A percentile compares a stretch with the other conserved stretches of the same genome.
Evolutionary conservation across 208 protist species (phyloP).

Genomic region (Leishmania turanica): DNA sequence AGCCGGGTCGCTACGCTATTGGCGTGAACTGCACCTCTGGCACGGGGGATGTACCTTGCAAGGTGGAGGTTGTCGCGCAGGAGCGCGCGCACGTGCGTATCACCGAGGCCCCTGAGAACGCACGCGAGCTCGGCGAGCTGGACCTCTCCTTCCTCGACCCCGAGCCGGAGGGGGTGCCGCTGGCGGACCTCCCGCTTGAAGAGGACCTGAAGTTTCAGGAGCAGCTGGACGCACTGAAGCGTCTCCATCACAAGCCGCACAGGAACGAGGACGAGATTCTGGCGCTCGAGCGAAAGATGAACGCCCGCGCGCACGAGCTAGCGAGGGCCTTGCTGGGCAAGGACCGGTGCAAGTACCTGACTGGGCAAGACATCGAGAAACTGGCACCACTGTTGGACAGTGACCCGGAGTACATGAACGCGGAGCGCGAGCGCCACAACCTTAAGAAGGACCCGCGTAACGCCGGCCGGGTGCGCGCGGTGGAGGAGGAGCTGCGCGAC

Average conservation of each 20-base stretch:
- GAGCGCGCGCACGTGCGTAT: conserved; percentile 69
- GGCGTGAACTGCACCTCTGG: conserved; percentile 62
- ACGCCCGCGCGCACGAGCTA: conserved; percentile 48
- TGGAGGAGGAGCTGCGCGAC: conserved; percentile 45
- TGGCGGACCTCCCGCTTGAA: conserved; percentile 59
- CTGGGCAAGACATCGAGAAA: conserved; percentile 40
- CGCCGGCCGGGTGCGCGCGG: conserved; percentile 43
- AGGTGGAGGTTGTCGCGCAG: conserved; percentile 64
- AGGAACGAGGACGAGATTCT: conserved; percentile 36
- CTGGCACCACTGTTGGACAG: conserved; percentile 52
- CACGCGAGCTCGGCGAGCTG: conserved; percentile 62
- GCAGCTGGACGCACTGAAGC: conserved; percentile 48
- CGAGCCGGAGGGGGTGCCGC: conserved; percentile 68
- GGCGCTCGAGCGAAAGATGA: conserved; percentile 52
- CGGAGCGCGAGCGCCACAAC: conserved; percentile 50
- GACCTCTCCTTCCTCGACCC: conserved; percentile 74
- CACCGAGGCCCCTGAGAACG: conserved; percentile 66
- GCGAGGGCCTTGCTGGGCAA: conserved; percentile 59
- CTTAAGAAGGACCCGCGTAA: conserved; percentile 75
- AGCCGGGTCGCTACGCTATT: conserved; percentile 71
- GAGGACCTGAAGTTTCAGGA: conserved; percentile 55
- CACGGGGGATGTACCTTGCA: conserved; percentile 59
- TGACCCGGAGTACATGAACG: conserved; percentile 46
- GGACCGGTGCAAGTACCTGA: conserved; percentile 59
- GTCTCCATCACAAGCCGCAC: conserved; percentile 40